phyloP scores from a whole-genome alignment of 257 asterid species.

The Solanum ahanhuiri region DNA sequence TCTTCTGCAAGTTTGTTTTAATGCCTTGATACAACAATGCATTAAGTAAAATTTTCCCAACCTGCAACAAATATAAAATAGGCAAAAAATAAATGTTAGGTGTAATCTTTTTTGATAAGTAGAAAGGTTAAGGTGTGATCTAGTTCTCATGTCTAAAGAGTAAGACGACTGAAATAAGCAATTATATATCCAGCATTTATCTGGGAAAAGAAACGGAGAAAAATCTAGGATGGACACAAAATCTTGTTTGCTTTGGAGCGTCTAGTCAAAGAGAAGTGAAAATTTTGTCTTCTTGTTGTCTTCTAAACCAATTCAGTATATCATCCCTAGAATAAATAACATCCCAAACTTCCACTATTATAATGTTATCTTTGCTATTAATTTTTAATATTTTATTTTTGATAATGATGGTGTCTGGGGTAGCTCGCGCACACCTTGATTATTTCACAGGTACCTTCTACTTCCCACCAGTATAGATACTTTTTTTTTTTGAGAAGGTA shows the following conservation, averaged over 20 bases:
- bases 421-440: not conserved
- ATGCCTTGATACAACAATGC: constrained; percentile 82
- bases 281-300: not conserved
- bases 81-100: not conserved
- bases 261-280: not conserved
- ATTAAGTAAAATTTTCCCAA: constrained; percentile 72
- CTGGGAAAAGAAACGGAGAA: not conserved
- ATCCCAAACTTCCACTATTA: not conserved
- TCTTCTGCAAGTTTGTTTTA: constrained; percentile 77
- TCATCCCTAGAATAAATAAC: not conserved
- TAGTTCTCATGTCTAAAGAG: not conserved
- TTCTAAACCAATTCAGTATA: not conserved
- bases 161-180: not conserved
- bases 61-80: constrained; percentile 32
- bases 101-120: not conserved
- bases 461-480: too few relatives aligned
- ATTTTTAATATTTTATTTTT: not conserved
- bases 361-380: not conserved
- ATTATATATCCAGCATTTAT: not conserved
- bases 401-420: not conserved
- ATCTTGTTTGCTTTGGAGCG: not conserved
- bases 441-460: not conserved
- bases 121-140: not conserved
- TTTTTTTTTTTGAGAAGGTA: not conserved
- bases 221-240: not conserved